These are phyloP conservation scores for Talaromyces trachyspermus DNA, from an alignment of 495 filamentous ascomycete species.

Conservation along the genomic window DNA sequence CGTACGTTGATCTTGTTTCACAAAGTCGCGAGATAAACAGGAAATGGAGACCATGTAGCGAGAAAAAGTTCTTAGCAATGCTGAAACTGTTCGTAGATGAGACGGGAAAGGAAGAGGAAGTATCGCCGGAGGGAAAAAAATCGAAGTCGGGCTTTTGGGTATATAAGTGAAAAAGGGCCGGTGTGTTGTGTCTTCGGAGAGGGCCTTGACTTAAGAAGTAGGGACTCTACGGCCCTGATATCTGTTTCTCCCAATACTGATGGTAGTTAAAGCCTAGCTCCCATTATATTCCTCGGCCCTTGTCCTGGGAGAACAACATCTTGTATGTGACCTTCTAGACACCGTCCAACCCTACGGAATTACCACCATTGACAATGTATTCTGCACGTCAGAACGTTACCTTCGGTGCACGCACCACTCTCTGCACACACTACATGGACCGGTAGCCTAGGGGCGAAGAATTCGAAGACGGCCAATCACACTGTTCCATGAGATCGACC, in stretches of 20 bases:
- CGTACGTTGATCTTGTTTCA: conserved; percentile 5
- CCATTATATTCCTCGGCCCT: too few relatives aligned
- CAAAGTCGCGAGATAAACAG: background rate
- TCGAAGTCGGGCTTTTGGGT: background rate
- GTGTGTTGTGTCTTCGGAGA: too few relatives aligned
- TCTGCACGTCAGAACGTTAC: conserved; percentile 5
- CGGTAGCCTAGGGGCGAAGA: background rate
- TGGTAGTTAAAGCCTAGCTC: conserved; percentile 3
- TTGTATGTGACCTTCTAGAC: conserved; percentile 3
- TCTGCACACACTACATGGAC: background rate
- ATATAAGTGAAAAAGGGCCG: background rate
- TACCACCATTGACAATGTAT: background rate
- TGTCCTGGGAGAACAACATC: background rate
- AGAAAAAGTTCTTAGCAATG: too few relatives aligned
- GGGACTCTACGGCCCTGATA: conserved; percentile 3
- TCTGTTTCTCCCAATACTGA: conserved; percentile 5
- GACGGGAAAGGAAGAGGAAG: background rate
- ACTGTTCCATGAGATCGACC: background rate
- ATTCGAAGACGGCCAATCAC: background rate
- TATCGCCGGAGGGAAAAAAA: conserved; percentile 1
- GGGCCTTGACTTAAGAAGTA: too few relatives aligned
- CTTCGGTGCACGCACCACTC: conserved; percentile 4
- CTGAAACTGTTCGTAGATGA: background rate
- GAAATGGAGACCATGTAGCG: too few relatives aligned
- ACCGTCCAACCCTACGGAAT: conserved; percentile 6